Base-by-base conservation (phyloP, 2,329 filamentous ascomycete species). In the Stachybotrys elegans region DNA sequence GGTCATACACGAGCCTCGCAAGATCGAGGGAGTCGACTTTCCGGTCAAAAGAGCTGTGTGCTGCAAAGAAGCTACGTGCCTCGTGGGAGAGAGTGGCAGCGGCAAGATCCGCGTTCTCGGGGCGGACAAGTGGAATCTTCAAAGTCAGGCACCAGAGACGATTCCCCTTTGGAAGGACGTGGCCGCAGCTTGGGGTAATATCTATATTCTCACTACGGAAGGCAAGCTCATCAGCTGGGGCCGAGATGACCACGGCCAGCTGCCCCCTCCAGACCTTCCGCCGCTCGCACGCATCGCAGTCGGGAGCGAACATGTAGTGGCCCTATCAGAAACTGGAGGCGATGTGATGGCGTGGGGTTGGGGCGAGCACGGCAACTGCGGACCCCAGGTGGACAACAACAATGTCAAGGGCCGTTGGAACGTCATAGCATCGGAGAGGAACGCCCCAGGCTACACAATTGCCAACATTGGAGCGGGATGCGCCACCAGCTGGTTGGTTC, bases 281-380 rank as follows among this genome's bases (percentile, higher is more conserved):
- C 57, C 60, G 2, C 57, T 90, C 4, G 65, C 68, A 9, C 70
- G 72, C 20, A 76, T 97, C n/a, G 86, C 87, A 4, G 79, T 86
- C 37, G 93, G 93, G 0, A 96, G 92, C 58, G 93, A 97, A 64
- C 93, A 98, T 63, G 81, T 79, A n/a, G 65, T 97, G 49, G 88
- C 82, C 8, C 65, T 92, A 21, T 81, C 86, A 0, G 67, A 67
- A 9, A 71, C 76, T 17, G n/a, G n/a, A n/a, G 80, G 80, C 2
- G 77, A 83, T 41, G 80, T 95, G 2, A 67, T 94, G 40, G 79
- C 88, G 2, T 97, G 92, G 89, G 93, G 93, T 17, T 98, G 93
- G 93, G 91, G 90, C 2, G 92, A 97, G 66, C 93, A 98, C 67
- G 93, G 93, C 2, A 98, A 98, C 61, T 98, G 93, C 62, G 93